Base-by-base conservation (phyloP, 2,329 filamentous ascomycete species). In the Bimuria novae-zelandiae region DNA sequence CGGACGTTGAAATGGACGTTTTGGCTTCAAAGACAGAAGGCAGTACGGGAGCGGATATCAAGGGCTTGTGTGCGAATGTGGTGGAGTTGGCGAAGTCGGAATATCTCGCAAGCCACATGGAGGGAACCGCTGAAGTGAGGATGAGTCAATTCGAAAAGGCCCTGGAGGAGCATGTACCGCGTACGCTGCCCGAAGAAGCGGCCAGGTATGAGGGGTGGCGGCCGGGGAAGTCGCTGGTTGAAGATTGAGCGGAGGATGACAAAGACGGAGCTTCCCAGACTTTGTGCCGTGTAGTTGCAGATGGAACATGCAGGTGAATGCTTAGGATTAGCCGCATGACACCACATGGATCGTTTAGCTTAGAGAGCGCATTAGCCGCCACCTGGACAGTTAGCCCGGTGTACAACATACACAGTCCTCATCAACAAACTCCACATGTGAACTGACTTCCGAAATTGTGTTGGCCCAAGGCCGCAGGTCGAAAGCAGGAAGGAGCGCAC, bases 21-120 rank as follows among this genome's bases (percentile, higher is more conserved):
- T 75, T 96, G 25, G 89, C 89, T 4, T 67, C 70, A 14, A 72
- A 77, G 41, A 89, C 89, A 0, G 87, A 92, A 7, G 91, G 91
- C 0, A 90, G 89, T 71, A 94, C 91, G 1, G 92, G 92, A 2
- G 92, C 92, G 0, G 93, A 97, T 74, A 84, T 97, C 54, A 83
- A 86, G 35, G 80, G 77, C 17, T 80, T 89, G 4, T 80, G 77
- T 60, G 62, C 70, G 16, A 62, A 71, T 2, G 77, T 75, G 1
- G 73, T 75, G 37, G 68, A 74, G 25, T 51, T 69, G 49, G 70
- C 70, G 10, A 68, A 74, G 33, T 57, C 63, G 7, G 67, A 74
- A 23, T 70, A 69, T 46, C 69, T 70, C 40, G 63, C 63, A 40
- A 56, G 60, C 37, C 48, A 53, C 30, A 60, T 56, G 5, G 64